Evolutionary conservation across 2,329 filamentous ascomycete species (phyloP).

Genomic region (Scedosporium minutisporum): DNA sequence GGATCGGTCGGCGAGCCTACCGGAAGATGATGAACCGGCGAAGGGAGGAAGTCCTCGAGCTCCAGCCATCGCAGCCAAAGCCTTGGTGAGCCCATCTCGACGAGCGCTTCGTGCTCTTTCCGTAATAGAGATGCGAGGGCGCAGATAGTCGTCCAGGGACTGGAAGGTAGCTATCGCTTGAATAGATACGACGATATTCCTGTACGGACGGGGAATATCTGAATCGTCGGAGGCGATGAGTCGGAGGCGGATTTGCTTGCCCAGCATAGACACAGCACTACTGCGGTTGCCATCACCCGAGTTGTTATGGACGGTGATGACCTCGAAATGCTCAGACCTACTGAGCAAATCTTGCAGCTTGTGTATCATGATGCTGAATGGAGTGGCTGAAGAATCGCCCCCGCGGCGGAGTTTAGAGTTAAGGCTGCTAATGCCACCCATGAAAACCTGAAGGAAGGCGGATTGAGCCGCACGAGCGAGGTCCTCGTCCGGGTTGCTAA

Average conservation of each 20-base stretch:
- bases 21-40: constrained; percentile 30
- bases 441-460: constrained; percentile 85
- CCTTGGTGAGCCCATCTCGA: constrained; percentile 55
- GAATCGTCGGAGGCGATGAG: constrained; percentile 84
- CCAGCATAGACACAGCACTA: constrained; percentile 90
- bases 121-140: constrained; percentile 63
- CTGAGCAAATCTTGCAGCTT: constrained; percentile 95
- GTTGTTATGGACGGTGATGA: constrained; percentile 89
- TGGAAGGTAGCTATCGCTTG: constrained; percentile 98
- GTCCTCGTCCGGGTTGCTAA: constrained; percentile 59
- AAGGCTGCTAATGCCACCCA: constrained; percentile 62
- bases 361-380: constrained; percentile 82
- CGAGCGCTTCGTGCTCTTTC: constrained; percentile 39
- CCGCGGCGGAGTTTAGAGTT: constrained; percentile 54
- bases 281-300: constrained; percentile 82
- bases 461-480: constrained; percentile 61
- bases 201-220: constrained; percentile 76
- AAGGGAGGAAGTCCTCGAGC: constrained; percentile 50
- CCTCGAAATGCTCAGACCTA: constrained; percentile 95
- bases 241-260: constrained; percentile 86
- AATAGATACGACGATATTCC: constrained; percentile 96
- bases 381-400: constrained; percentile 63
- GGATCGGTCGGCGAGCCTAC: constrained; percentile 35
- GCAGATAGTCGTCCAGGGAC: constrained; percentile 87
- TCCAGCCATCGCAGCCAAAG: constrained; percentile 69